Evolutionary conservation across 805 yeast genomes (phyloP).

Genomic region (Candida mattraensis): DNA sequence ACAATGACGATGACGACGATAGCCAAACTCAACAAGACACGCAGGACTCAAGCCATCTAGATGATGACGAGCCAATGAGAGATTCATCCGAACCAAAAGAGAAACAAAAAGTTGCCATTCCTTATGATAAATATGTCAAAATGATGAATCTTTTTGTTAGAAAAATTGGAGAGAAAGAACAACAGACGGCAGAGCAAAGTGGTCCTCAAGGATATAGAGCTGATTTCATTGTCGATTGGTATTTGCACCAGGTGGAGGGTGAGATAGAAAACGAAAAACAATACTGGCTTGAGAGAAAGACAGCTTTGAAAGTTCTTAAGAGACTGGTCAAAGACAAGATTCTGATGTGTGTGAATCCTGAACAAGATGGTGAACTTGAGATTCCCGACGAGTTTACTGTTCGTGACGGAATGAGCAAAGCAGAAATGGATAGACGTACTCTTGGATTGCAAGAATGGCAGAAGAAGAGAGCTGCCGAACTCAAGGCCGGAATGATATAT

Average conservation of each 20-base stretch:
- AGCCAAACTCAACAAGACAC: slow-evolving; percentile 15
- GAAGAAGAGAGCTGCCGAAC: slow-evolving; percentile 22
- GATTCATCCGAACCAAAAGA: slow-evolving; percentile 11
- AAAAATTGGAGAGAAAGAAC: slow-evolving; percentile 38
- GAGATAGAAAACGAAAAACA: slow-evolving; percentile 68
- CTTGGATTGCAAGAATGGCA: slow-evolving; percentile 25
- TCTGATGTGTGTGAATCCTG: slow-evolving; percentile 60
- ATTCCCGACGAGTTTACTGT: slow-evolving; percentile 29
- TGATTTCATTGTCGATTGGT: slow-evolving; percentile 75
- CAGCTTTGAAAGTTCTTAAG: slow-evolving; percentile 77
- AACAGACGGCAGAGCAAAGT: slow-evolving; percentile 37
- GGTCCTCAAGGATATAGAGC: slow-evolving; percentile 60
- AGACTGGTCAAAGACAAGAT: slow-evolving; percentile 83
- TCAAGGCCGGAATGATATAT: slow-evolving; percentile 40
- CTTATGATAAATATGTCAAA: slow-evolving; percentile 83
- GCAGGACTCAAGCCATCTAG: slow-evolving; percentile 3
- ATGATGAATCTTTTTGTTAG: slow-evolving; percentile 80
- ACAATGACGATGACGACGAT: slow-evolving; percentile 10
- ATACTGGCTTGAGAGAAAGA: slow-evolving; percentile 64
- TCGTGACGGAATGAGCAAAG: slow-evolving; percentile 23
- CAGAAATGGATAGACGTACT: slow-evolving; percentile 27
- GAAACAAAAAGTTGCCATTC: slow-evolving; percentile 49
- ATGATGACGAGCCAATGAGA: slow-evolving; percentile 4
- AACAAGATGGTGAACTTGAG: slow-evolving; percentile 41
- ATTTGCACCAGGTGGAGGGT: slow-evolving; percentile 70